These are phyloP conservation scores for Selaginella moellendorffii DNA, from an alignment of 75 land plant species.

Conservation along the genomic window DNA sequence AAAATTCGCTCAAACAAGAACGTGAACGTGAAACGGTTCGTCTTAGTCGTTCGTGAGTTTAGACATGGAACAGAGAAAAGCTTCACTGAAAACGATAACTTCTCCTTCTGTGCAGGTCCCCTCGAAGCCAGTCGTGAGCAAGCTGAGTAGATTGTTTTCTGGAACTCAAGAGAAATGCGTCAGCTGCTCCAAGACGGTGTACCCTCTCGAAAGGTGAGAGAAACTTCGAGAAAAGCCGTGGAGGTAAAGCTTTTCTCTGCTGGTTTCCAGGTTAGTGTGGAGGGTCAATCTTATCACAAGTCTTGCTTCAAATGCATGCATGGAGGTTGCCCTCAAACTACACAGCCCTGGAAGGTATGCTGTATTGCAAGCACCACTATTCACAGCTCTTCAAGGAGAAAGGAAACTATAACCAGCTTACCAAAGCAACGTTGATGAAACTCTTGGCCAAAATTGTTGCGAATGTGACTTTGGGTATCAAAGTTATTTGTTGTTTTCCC, in stretches of 20 bases:
- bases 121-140: slow-evolving; percentile 1
- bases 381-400: slow-evolving; percentile 72
- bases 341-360: slow-evolving; percentile 63
- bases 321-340: slow-evolving; percentile 92
- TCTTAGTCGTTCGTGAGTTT: not conserved
- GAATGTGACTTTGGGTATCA: not conserved
- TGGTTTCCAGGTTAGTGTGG: slow-evolving; percentile 76
- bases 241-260: no score
- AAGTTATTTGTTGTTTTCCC: not conserved
- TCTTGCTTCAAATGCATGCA: slow-evolving; percentile 77
- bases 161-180: slow-evolving; percentile 44
- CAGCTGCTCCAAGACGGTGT: slow-evolving; percentile 39
- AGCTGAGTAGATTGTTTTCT: slow-evolving; percentile 24
- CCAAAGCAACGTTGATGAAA: slow-evolving; percentile 29
- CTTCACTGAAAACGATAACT: not conserved
- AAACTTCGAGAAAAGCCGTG: no score
- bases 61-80: slow-evolving; percentile 30
- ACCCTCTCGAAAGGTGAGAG: slow-evolving; percentile 37
- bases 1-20: not conserved
- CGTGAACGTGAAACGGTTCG: not conserved
- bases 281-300: slow-evolving; percentile 66
- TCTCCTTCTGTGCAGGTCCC: not conserved
- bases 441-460: not conserved
- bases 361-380: slow-evolving; percentile 87
- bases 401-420: slow-evolving; percentile 77